Evolutionary conservation across 441 rosid genomes (phyloP).

Genomic region (Erodium texanum): DNA sequence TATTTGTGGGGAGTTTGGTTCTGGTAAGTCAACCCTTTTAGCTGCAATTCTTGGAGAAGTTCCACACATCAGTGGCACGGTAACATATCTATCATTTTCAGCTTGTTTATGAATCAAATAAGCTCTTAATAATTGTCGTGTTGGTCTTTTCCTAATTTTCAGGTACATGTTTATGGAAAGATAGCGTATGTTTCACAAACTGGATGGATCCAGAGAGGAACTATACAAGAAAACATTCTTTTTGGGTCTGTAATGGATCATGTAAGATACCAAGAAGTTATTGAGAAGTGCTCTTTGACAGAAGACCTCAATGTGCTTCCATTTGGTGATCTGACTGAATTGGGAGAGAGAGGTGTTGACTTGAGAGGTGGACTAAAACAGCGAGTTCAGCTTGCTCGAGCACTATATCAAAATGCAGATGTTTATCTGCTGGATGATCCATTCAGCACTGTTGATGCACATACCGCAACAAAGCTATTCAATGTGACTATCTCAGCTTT

Average conservation of each 20-base stretch:
- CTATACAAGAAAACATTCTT: slow-evolving; percentile 39
- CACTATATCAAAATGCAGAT: slow-evolving; percentile 43
- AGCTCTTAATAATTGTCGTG: too few relatives aligned
- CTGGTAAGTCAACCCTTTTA: slow-evolving; percentile 44
- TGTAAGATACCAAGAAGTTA: slow-evolving; percentile 25
- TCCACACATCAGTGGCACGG: slow-evolving; percentile 32
- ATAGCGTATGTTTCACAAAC: slow-evolving; percentile 48
- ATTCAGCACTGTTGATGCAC: slow-evolving; percentile 53
- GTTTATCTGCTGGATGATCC: slow-evolving; percentile 55
- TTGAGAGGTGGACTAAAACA: slow-evolving; percentile 55
- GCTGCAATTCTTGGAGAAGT: slow-evolving; percentile 38
- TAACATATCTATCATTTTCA: slow-evolving; percentile 14
- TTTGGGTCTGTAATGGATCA: slow-evolving; percentile 39
- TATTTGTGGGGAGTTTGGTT: slow-evolving; percentile 46
- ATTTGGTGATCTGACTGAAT: slow-evolving; percentile 37
- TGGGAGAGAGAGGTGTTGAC: slow-evolving; percentile 50
- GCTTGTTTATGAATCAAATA: too few relatives aligned
- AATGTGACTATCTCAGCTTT: slow-evolving; percentile 20
- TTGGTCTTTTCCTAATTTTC: not conserved
- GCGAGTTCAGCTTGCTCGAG: slow-evolving; percentile 48
- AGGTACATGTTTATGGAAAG: slow-evolving; percentile 34
- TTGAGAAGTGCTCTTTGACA: slow-evolving; percentile 27
- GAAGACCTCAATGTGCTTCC: slow-evolving; percentile 42
- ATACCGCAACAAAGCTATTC: slow-evolving; percentile 36
- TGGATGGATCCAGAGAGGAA: slow-evolving; percentile 51